Base-by-base conservation (phyloP, 495 filamentous ascomycete genomes). In the Penicillium cosmopolitanum region DNA sequence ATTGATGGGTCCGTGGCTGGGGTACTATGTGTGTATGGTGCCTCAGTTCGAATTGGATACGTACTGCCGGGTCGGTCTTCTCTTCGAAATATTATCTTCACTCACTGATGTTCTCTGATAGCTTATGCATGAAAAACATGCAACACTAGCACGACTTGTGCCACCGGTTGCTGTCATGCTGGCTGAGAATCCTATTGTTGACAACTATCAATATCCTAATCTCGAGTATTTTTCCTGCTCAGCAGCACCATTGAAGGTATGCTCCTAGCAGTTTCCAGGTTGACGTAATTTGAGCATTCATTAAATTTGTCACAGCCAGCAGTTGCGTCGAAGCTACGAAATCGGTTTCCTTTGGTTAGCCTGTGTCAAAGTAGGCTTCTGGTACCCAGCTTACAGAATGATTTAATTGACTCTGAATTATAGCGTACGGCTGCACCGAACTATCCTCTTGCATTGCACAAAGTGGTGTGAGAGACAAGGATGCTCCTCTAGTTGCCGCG, bases 161-260 rank as follows among this genome's bases (percentile, higher is more conserved):
- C 60, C 60, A 31, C 47, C 60, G 2, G 50, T 62, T 11, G 54
- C 60, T 11, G 51, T 38, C 28, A 36, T 53, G 23, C 52, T 62
- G 9, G 54, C 52, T 0, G 60, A 62, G 38, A 40, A 21, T 21
- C 50, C 50, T 18, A 31, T 57, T 38, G 50, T 57, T 2, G 42
- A 50, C 40, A 53, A 25, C 16, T 62, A 57, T 44, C 28, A 53
- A 43, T 62, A 62, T 40, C 38, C 38, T 3, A 40, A 36, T 21
- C 42, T 62, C 8, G 60, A 62, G 35, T 62, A 62, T 23, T 62
- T 62, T 23, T 53, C 47, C 28, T 62, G 60, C 16, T 62, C 60
- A 11, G 60, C 60, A 50, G 60, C 60, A 2, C 60, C 60, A 18
- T 53, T 62, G n/a, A 48, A 62, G 43, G 60, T 62, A 28, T 13